These are phyloP conservation scores for Wickerhamomyces chaumierensis DNA, from an alignment of 805 yeast species.

Conservation along the genomic window DNA sequence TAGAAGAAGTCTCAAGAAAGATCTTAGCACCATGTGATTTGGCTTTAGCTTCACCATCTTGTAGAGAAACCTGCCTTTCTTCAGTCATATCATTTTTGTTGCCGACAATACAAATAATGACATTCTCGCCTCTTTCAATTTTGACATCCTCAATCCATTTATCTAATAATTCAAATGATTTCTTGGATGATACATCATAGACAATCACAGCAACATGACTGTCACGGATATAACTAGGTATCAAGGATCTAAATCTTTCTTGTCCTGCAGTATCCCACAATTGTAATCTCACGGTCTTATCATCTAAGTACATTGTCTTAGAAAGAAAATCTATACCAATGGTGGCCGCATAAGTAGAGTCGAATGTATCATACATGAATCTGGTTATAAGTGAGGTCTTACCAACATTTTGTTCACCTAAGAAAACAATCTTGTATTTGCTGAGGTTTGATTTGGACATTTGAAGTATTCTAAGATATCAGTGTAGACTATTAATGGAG, in stretches of 20 bases:
- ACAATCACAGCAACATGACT: constrained; percentile 96
- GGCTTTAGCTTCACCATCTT: constrained; percentile 77
- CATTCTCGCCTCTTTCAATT: constrained; percentile 86
- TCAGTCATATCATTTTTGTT: constrained; percentile 78
- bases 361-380: constrained; percentile 96
- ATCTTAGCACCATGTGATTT: constrained; percentile 63
- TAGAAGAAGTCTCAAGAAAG: constrained; percentile 88
- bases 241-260: constrained; percentile 87
- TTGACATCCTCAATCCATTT: constrained; percentile 95
- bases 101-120: constrained; percentile 82
- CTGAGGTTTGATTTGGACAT: constrained; percentile 22
- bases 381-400: constrained; percentile 94
- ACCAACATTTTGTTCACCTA: constrained; percentile 88
- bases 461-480: no score
- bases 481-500: no score
- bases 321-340: constrained; percentile 94
- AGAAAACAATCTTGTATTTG: constrained; percentile 82
- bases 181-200: constrained; percentile 82
- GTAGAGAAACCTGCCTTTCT: constrained; percentile 69
- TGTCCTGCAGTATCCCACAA: constrained; percentile 98
- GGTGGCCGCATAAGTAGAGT: constrained; percentile 92
- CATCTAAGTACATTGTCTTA: constrained; percentile 91
- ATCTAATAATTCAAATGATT: constrained; percentile 71
- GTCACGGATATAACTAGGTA: constrained; percentile 92
- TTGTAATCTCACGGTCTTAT: constrained; percentile 88